Evolutionary conservation across 169 alveolate genomes (phyloP), one percentile per base, ranked within the genome.

Genomic region (Plasmodium gaboni): DNA sequence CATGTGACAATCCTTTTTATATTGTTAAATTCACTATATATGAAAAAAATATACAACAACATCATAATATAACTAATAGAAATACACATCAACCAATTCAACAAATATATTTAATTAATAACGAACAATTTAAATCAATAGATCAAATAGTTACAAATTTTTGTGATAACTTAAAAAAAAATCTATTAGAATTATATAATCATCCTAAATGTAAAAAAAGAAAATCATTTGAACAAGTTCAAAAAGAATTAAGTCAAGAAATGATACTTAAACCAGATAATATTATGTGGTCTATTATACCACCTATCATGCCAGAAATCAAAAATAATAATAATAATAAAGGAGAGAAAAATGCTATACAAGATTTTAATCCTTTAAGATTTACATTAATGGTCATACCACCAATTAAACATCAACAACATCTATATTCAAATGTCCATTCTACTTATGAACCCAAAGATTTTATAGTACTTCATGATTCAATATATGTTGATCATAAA

Each of bases 361-460:
- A 53, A 22, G 89, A 78, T 42, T 64, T 78, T 65, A 74, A 93
- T 71, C 96, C 97, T 0, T 88, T 95, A 26, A 26, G 96, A 63
- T 94, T 95, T 91, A 93, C 93, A 32, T 70, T 95, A 15, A 73
- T 95, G 67, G 97, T 95, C 32, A 67, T 95, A 22, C 96, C 96
- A 0, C 97, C 97, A 1, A 68, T 69, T 51, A 59, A 68, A 61
- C 78, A 71, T 26, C 88, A 74, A 22, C 89, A 64, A 51, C 74
- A 64, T 38, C 17, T 51, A 22, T 65, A 65, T 51, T 53, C 89
- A 44, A 65, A 64, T 50, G n/a, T 50, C 17, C 91, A 92, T 42
- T 64, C 68, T 63, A 86, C 55, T 38, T 44, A 22, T 68, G 60
- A 87, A 9, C 61, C 88, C 0, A 92, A 93, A 69, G 94, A 83